Percentiles rank a stretch among this genome's conserved stretches.
Conservation (phyloP, 805 yeast genomes). For the Candida montana region DNA sequence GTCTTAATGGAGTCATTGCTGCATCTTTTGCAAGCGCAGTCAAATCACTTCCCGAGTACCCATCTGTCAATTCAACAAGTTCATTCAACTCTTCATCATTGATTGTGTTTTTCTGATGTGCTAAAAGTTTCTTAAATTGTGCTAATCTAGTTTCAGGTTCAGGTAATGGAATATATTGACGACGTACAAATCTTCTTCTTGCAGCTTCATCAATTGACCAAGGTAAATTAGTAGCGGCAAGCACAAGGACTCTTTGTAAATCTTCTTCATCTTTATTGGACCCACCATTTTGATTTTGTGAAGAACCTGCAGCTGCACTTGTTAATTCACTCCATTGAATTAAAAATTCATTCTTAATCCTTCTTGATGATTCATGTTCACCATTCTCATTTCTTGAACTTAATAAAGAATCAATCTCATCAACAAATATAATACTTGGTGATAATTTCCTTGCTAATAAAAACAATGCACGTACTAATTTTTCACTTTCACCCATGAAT, state of each 20-base stretch:
- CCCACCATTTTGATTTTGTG: conserved; percentile 30
- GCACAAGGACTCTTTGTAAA: conserved; percentile 63
- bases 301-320: conserved; percentile 63
- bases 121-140: conserved; percentile 65
- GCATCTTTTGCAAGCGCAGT: conserved; percentile 47
- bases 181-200: conserved; percentile 82
- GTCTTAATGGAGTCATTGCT: conserved; percentile 95
- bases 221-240: conserved; percentile 94
- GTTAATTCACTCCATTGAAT: conserved; percentile 95
- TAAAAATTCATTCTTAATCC: conserved; percentile 89
- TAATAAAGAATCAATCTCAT: conserved; percentile 88
- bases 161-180: conserved; percentile 93
- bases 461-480: conserved; percentile 84
- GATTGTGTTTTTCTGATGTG: conserved; percentile 63
- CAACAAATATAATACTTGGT: conserved; percentile 92
- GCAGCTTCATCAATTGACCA: conserved; percentile 99
- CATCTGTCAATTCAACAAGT: conserved; percentile 66
- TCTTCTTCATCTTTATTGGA: conserved; percentile 16
- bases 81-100: conserved; percentile 55
- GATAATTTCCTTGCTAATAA: conserved; percentile 80
- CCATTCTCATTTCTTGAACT: conserved; percentile 72
- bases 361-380: conserved; percentile 83
- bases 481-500: conserved; percentile 83
- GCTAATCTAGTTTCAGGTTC: conserved; percentile 74
- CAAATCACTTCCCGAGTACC: conserved; percentile 88